phyloP scores from a whole-genome alignment of 2,329 filamentous ascomycete genomes.

The Zymoseptoria passerinii region DNA sequence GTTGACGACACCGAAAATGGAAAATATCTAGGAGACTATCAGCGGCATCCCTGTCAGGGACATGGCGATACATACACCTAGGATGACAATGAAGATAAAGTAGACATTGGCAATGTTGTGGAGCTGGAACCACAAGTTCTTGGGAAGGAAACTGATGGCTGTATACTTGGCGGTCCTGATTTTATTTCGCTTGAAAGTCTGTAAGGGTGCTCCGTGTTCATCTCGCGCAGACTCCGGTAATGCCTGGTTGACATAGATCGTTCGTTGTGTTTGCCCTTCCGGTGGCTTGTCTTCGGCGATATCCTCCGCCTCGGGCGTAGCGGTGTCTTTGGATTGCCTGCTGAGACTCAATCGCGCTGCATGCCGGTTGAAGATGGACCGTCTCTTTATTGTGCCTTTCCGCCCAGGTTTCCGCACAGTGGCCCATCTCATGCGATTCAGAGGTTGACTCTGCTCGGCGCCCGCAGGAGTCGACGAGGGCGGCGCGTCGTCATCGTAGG shows the following conservation, averaged over 20 bases:
- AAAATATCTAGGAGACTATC: slow-evolving; percentile 57
- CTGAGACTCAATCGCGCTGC: slow-evolving; percentile 20
- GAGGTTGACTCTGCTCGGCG: slow-evolving; percentile 44
- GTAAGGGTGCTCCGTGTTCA: slow-evolving; percentile 65
- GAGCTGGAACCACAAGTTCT: slow-evolving; percentile 96
- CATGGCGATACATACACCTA: slow-evolving; percentile 60
- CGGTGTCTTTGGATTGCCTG: slow-evolving; percentile 35
- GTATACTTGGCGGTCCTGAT: slow-evolving; percentile 98
- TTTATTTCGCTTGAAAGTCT: slow-evolving; percentile 80
- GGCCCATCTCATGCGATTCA: slow-evolving; percentile 83
- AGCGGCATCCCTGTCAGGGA: slow-evolving; percentile 1
- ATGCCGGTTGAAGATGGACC: slow-evolving; percentile 66
- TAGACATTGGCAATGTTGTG: slow-evolving; percentile 98
- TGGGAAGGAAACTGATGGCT: slow-evolving; percentile 85
- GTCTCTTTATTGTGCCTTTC: slow-evolving; percentile 68
- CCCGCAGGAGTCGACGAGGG: slow-evolving; percentile 23
- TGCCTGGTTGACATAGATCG: slow-evolving; percentile 77
- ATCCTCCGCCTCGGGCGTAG: slow-evolving; percentile 26
- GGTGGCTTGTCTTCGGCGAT: slow-evolving; percentile 23
- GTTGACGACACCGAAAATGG: slow-evolving; percentile 87
- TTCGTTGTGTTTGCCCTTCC: slow-evolving; percentile 40
- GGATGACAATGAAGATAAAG: slow-evolving; percentile 92
- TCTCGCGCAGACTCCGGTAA: slow-evolving; percentile 68
- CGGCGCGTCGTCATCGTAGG: slow-evolving; percentile 11
- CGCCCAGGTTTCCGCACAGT: slow-evolving; percentile 77